Base-by-base conservation (phyloP, 2,329 filamentous ascomycete species). In the Tympanopsis confertula region DNA sequence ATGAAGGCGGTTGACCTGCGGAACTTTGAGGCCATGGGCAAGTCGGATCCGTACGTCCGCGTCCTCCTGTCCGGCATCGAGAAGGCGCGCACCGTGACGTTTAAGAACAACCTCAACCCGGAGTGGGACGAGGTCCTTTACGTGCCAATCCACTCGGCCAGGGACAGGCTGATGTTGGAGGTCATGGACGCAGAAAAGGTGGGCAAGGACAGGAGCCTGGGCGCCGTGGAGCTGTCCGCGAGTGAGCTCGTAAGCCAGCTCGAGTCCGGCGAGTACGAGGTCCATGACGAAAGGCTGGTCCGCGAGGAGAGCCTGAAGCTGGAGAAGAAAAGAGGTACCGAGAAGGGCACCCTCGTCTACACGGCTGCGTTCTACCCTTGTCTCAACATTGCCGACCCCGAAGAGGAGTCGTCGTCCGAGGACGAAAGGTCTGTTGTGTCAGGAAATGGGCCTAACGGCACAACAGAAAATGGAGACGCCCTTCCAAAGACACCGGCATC, bases 41-140 rank as follows among this genome's bases (percentile, higher is more conserved):
- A 96, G 61, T 96, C 91, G 1, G 91, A 98, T 57, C 86, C 91
- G 0, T 98, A 98, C 50, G 85, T 80, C 17, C 81, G 89, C 32
- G 82, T 96, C 1, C 61, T 95, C 38, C 71, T 95, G 5, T 94
- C 88, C 35, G 89, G 91, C 35, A 78, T 96, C 40, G 83, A 93
- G 54, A 94, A 89, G 57, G 87, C 76, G 7, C 78, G 88, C 40
- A 96, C 91, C 2, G 91, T 98, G 37, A 96, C 89, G 0, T 94
- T 91, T 67, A 80, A 86, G 55, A 98, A 94, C 61, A 93, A 95
- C 44, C 75, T 98, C 41, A 86, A 94, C 54, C 91, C 91, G 2
- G 83, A 91, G 38, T 98, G 85, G 80, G 87, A 98, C 51, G 91
- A 98, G 59, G 79, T 98, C 18, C 73, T 95, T 17, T 98, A 98